Conservation (phyloP, 2,329 filamentous ascomycete species). For the Nigrospora osmanthi region DNA sequence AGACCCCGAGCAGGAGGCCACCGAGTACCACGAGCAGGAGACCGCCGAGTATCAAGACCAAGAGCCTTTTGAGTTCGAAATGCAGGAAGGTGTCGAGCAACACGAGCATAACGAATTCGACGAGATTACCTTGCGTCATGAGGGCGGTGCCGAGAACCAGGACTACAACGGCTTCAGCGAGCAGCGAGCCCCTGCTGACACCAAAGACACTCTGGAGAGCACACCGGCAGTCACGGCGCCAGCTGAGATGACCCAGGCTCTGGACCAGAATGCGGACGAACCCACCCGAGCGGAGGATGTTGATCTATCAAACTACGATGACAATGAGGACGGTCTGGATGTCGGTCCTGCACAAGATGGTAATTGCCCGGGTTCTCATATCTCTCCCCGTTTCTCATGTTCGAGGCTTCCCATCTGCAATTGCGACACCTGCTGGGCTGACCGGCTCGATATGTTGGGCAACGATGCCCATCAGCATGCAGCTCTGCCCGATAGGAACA, state of each 20-base stretch:
- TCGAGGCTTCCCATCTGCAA: slow-evolving; percentile 5
- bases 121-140: neutral
- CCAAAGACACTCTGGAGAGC: too few relatives aligned
- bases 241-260: too few relatives aligned
- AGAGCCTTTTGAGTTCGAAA: slow-evolving; percentile 4
- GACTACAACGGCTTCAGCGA: too few relatives aligned
- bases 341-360: slow-evolving; percentile 16
- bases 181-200: too few relatives aligned
- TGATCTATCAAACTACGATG: slow-evolving; percentile 1
- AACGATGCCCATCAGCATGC: too few relatives aligned
- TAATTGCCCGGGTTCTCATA: slow-evolving; percentile 10
- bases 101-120: slow-evolving; percentile 4
- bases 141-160: too few relatives aligned
- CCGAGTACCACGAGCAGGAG: slow-evolving; percentile 11
- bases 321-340: slow-evolving; percentile 14
- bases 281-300: slow-evolving; percentile 1
- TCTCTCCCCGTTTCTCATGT: slow-evolving; percentile 1
- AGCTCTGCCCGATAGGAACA: too few relatives aligned
- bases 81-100: slow-evolving; percentile 8
- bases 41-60: slow-evolving; percentile 4
- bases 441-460: slow-evolving; percentile 2
- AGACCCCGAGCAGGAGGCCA: slow-evolving; percentile 9
- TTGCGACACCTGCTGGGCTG: slow-evolving; percentile 11
- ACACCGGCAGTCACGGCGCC: too few relatives aligned
- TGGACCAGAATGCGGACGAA: neutral